A percentile compares a stretch with the other conserved stretches of the same genome.
Evolutionary conservation across 345 rosid genomes (phyloP).

Genomic region (Cardamine resedifolia): DNA sequence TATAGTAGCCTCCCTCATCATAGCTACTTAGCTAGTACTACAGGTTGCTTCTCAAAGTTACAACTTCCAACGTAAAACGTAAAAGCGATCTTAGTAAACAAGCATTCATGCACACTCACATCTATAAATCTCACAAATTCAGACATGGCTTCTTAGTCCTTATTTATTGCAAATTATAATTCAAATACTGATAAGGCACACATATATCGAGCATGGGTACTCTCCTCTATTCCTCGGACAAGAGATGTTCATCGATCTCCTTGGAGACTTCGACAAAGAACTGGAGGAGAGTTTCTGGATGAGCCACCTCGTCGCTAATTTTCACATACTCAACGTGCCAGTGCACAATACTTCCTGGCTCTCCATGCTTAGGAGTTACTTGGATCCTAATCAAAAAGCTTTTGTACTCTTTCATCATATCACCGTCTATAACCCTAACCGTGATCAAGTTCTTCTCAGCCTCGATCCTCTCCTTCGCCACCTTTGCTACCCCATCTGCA

Average conservation of each 20-base stretch:
- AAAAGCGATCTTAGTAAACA: not conserved
- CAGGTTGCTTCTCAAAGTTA: conserved; percentile 7
- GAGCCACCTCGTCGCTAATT: not conserved
- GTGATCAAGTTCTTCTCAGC: not conserved
- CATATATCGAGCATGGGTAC: not conserved
- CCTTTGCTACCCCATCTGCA: conserved; percentile 3
- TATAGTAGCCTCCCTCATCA: conserved; percentile 4
- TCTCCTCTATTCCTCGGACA: conserved; percentile 17
- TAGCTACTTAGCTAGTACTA: no score
- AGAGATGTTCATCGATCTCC: conserved; percentile 22
- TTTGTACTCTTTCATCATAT: conserved; percentile 12
- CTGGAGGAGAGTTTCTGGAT: conserved; percentile 10
- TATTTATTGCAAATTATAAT: conserved; percentile 3
- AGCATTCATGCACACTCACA: conserved; percentile 15
- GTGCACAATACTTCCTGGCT: not conserved
- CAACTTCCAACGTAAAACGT: conserved; percentile 1
- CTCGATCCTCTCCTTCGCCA: conserved; percentile 3
- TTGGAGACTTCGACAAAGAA: not conserved
- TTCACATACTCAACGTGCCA: conserved; percentile 13
- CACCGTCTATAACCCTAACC: not conserved
- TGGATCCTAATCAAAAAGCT: not conserved
- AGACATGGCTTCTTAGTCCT: conserved; percentile 18
- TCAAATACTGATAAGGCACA: not conserved
- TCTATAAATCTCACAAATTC: conserved; percentile 3
- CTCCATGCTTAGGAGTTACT: not conserved